These are phyloP conservation scores for Gracilariopsis chorda DNA, from an alignment of 23 red algal species.

Conservation along the genomic window DNA sequence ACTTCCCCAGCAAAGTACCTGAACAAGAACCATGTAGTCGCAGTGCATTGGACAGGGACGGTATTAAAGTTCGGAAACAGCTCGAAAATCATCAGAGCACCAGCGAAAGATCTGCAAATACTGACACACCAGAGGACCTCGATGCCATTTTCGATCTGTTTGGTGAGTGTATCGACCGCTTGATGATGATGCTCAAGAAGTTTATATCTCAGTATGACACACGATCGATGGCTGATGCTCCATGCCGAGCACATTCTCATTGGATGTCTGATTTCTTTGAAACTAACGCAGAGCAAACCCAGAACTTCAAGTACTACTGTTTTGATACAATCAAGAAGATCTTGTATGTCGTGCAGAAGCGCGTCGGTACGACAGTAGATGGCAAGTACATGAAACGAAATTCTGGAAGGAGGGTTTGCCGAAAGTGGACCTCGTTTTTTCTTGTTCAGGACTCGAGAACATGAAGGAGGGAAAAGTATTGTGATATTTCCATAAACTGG, in stretches of 20 bases:
- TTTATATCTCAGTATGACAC: conserved; percentile 21
- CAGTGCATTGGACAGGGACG: too few species aligned
- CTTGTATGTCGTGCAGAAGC: neutral
- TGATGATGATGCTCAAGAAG: conserved; percentile 38
- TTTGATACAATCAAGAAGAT: neutral
- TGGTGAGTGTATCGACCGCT: conserved; percentile 34
- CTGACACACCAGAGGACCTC: too few species aligned
- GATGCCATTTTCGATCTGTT: too few species aligned
- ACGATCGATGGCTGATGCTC: conserved; percentile 13
- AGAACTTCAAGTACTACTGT: conserved; percentile 17
- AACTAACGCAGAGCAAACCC: neutral
- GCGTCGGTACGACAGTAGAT: neutral
- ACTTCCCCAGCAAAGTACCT: too few species aligned
- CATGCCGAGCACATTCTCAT: conserved; percentile 44
- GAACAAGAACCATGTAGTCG: too few species aligned
- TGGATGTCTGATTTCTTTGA: conserved; percentile 27
- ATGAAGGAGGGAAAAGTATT: conserved; percentile 21
- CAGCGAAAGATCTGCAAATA: too few species aligned
- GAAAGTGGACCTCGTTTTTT: conserved; percentile 27
- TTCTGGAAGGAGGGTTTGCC: conserved; percentile 6
- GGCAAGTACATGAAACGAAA: neutral
- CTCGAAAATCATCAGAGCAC: too few species aligned
- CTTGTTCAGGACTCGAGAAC: conserved; percentile 39
- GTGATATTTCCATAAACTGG: neutral
- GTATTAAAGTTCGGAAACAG: too few species aligned